phyloP scores from a whole-genome alignment of 1,284 basidiomycete species.

The Leccinum pseudoinsigne region DNA sequence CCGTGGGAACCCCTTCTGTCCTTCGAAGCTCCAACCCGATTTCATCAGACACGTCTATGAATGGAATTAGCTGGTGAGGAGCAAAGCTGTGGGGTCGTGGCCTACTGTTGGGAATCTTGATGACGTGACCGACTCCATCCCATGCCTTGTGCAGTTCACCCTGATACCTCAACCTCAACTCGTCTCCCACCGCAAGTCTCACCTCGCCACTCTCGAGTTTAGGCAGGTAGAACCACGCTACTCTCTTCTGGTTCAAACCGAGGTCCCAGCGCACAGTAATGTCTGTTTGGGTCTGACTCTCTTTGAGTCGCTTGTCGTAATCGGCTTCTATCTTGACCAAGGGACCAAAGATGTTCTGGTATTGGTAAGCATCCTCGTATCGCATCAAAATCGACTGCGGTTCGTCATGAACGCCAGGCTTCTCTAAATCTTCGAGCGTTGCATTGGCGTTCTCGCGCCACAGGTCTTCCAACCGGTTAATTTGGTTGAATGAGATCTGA shows the following conservation, averaged over 20 bases:
- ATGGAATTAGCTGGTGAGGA: conserved; percentile 19
- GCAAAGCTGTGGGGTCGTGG: conserved; percentile 9
- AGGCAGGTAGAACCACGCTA: conserved; percentile 96
- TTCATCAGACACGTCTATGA: conserved; percentile 92
- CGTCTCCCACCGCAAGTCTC: conserved; percentile 94
- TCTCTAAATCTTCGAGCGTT: conserved; percentile 95
- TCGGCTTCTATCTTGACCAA: conserved; percentile 99
- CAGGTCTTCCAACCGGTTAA: conserved; percentile 95
- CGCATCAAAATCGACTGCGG: conserved; percentile 88
- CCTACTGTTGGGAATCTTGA: conserved; percentile 99
- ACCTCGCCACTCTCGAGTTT: conserved; percentile 99
- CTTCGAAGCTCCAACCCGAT: conserved; percentile 92
- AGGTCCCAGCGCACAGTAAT: conserved; percentile 97
- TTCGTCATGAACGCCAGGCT: conserved; percentile 95
- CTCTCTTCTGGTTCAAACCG: conserved; percentile 95
- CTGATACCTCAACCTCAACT: conserved; percentile 86
- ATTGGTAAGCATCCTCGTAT: conserved; percentile 99
- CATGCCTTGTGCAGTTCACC: conserved; percentile 90
- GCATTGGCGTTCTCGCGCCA: conserved; percentile 98
- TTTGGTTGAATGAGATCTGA: conserved; percentile 95
- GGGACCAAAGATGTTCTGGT: conserved; percentile 98
- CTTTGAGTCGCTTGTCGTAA: conserved; percentile 97
- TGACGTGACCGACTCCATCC: conserved; percentile 97
- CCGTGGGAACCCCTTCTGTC: conserved; percentile 92
- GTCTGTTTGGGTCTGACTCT: conserved; percentile 97